Evolutionary conservation across 495 filamentous ascomycete genomes (phyloP).

Genomic region (Talaromyces liani): DNA sequence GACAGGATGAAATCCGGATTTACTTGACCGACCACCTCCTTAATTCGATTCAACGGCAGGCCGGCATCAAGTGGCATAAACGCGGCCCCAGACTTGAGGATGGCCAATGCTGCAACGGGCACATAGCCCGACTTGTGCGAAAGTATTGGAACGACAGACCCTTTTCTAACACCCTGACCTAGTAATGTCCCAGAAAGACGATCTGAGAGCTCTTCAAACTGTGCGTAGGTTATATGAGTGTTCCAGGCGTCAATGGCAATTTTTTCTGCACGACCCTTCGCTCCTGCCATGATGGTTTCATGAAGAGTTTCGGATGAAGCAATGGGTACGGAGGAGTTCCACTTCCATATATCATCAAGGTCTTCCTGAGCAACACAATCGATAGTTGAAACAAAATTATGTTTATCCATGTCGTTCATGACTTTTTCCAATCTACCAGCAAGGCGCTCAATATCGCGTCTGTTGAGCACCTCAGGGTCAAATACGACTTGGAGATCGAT

Average conservation of each 20-base stretch:
- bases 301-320: not conserved
- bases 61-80: conserved; percentile 24
- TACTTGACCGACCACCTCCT: conserved; percentile 30
- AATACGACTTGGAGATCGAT: not conserved
- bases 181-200: conserved; percentile 20
- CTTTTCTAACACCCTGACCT: conserved; percentile 23
- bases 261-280: not conserved
- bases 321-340: conserved; percentile 8
- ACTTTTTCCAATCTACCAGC: not conserved
- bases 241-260: conserved; percentile 18
- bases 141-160: conserved; percentile 41
- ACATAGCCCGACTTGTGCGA: conserved; percentile 49
- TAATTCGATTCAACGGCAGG: conserved; percentile 26
- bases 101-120: conserved; percentile 39
- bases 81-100: conserved; percentile 42
- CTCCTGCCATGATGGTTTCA: not conserved
- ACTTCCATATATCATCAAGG: not conserved
- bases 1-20: conserved; percentile 19
- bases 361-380: conserved; percentile 1
- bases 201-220: conserved; percentile 22
- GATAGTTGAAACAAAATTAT: not conserved
- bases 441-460: conserved; percentile 5
- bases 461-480: not conserved
- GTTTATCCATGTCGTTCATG: not conserved
- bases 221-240: conserved; percentile 22